Conservation (phyloP, 176 grass and related monocot genomes). For the Oryza coarctata region DNA sequence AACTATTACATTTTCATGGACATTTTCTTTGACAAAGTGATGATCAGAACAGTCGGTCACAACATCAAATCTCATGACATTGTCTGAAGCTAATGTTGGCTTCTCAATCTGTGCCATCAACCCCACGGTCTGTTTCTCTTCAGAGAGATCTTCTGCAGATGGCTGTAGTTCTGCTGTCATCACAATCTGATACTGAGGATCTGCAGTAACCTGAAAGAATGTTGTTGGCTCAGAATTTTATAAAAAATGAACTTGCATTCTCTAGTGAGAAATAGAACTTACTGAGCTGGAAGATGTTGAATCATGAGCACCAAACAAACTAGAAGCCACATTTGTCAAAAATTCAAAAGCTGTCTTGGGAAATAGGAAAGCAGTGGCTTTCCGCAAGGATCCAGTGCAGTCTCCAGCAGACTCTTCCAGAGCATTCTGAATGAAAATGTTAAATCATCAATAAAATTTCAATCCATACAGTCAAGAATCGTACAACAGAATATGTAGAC, state of each 20-base stretch:
- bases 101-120: conserved; percentile 42
- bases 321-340: conserved; percentile 61
- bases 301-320: conserved; percentile 52
- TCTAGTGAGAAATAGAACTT: conserved; percentile 35
- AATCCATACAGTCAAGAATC: conserved; percentile 1
- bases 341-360: conserved; percentile 62
- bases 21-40: conserved; percentile 66
- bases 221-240: conserved; percentile 23
- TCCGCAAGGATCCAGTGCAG: conserved; percentile 53
- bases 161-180: conserved; percentile 45
- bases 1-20: conserved; percentile 43
- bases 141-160: conserved; percentile 39
- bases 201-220: conserved; percentile 50
- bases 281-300: conserved; percentile 52
- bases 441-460: conserved; percentile 16
- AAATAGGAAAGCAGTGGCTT: conserved; percentile 53
- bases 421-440: conserved; percentile 41
- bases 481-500: not conserved
- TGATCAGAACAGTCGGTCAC: conserved; percentile 75
- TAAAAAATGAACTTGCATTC: not conserved
- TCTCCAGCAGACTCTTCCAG: conserved; percentile 57
- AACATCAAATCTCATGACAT: conserved; percentile 66
- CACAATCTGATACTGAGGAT: conserved; percentile 60
- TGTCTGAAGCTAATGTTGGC: conserved; percentile 34
- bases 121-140: conserved; percentile 44